Conservation (phyloP, 1,139 yeast genomes). For the Nakaseomyces nivariensis region DNA sequence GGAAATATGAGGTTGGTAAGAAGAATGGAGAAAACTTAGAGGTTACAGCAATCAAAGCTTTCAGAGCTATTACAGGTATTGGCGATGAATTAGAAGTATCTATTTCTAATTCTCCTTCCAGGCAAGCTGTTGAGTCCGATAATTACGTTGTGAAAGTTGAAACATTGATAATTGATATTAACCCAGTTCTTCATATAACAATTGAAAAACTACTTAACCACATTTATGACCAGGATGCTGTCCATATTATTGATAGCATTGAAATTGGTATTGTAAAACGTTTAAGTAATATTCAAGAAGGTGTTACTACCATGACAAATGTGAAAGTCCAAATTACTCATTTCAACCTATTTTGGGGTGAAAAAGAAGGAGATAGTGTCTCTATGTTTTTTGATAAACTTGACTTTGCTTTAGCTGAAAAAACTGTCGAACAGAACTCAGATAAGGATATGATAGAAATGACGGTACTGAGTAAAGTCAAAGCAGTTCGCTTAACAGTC, state of each 20-base stretch:
- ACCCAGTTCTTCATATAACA: constrained; percentile 12
- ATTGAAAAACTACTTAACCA: constrained; percentile 23
- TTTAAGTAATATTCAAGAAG: constrained; percentile 33
- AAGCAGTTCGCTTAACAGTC: constrained; percentile 16
- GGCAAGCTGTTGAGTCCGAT: constrained; percentile 2
- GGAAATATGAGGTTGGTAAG: neutral
- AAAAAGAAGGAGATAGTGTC: constrained; percentile 11
- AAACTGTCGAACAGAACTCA: constrained; percentile 12
- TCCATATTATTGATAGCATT: constrained; percentile 52
- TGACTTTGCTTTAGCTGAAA: constrained; percentile 18
- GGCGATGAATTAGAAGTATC: neutral
- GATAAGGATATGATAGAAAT: constrained; percentile 12
- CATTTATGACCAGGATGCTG: constrained; percentile 31
- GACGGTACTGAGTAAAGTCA: constrained; percentile 12
- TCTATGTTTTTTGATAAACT: constrained; percentile 36
- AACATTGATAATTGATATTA: constrained; percentile 12
- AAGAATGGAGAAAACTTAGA: constrained; percentile 2
- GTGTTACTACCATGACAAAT: constrained; percentile 36
- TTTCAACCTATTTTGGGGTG: constrained; percentile 31
- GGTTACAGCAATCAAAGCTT: neutral
- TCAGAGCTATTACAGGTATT: constrained; percentile 1
- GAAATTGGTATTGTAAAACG: constrained; percentile 50
- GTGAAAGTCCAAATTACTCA: constrained; percentile 44
- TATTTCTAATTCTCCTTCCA: neutral
- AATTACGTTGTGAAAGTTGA: constrained; percentile 16